Percentiles rank a stretch among this genome's conserved stretches.
Conservation (phyloP, 106 monocot genomes). For the Gastrodia elata region DNA sequence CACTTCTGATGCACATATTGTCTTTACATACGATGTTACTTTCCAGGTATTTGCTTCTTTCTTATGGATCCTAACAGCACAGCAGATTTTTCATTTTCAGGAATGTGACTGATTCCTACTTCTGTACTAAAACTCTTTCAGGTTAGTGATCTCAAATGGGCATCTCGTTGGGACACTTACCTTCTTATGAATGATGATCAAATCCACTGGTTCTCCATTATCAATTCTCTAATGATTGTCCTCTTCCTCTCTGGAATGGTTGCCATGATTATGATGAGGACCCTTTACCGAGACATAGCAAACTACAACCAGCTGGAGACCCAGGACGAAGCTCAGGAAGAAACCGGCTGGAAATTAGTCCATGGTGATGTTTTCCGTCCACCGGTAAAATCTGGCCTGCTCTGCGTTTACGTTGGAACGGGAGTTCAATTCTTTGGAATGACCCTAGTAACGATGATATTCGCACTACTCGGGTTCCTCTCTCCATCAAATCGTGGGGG, state of each 20-base stretch:
- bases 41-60: constrained; percentile 33
- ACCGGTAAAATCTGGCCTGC: constrained; percentile 40
- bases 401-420: constrained; percentile 73
- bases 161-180: constrained; percentile 76
- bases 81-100: background rate
- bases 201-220: constrained; percentile 75
- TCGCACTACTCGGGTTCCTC: constrained; percentile 57
- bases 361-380: constrained; percentile 70
- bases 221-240: constrained; percentile 70
- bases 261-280: constrained; percentile 78
- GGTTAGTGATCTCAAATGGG: constrained; percentile 67
- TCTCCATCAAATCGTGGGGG: constrained; percentile 71
- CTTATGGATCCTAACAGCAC: too few species aligned
- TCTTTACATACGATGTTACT: constrained; percentile 61
- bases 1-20: constrained; percentile 32
- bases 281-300: constrained; percentile 60
- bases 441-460: constrained; percentile 61
- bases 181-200: constrained; percentile 74
- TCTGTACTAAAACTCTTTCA: constrained; percentile 2
- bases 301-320: constrained; percentile 68
- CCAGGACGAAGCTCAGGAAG: constrained; percentile 71
- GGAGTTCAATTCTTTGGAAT: constrained; percentile 67
- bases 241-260: constrained; percentile 75
- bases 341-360: constrained; percentile 72
- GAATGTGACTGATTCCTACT: background rate